Evolutionary conservation across 176 grass and related monocot species (phyloP), one percentile per base, ranked within the genome.

Genomic region (Typha latifolia): DNA sequence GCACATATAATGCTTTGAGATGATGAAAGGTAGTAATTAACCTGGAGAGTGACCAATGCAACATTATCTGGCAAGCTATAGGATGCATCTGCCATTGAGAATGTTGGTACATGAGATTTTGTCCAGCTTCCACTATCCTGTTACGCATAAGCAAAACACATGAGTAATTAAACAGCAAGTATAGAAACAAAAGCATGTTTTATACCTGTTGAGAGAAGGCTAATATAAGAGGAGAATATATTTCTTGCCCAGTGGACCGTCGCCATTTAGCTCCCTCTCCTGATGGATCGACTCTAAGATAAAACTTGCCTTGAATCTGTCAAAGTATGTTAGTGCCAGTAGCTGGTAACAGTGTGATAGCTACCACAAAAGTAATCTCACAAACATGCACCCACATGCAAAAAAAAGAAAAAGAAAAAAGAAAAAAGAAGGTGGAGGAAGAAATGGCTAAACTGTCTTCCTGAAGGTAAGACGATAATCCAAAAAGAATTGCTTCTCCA

Each of bases 231-330:
- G 82, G 82, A 75, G 82, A 80, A 72, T 80, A 85, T 37, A 80
- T 80, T 51, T 85, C 72, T 77, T 85, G 82, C 4, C 77, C 77
- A 34, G 43, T 55, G 55, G 82, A 76, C 53, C 77, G 69, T 16
- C 82, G 77, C 82, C 82, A 85, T 26, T 71, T 71, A 66, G 82
- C 77, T 68, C 82, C 77, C 52, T 76, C 63, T 32, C 82, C 82
- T 27, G 62, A 55, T 21, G 66, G 77, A 75, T 85, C 77, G 49
- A 85, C 19, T 76, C 77, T 80, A 12, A 85, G 2, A 62, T 85
- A 85, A 64, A 80, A 80, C 62, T 85, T 80, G 14, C 82, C 82
- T 85, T 77, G 82, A 68, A 77, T 77, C 82, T 85, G 82, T 76
- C 53, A 67, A 66, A 49, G 48, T 18, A 49, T 31, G 34, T 14